Base-by-base conservation (phyloP, 768 basidiomycete species). In the Trametes meyenii region DNA sequence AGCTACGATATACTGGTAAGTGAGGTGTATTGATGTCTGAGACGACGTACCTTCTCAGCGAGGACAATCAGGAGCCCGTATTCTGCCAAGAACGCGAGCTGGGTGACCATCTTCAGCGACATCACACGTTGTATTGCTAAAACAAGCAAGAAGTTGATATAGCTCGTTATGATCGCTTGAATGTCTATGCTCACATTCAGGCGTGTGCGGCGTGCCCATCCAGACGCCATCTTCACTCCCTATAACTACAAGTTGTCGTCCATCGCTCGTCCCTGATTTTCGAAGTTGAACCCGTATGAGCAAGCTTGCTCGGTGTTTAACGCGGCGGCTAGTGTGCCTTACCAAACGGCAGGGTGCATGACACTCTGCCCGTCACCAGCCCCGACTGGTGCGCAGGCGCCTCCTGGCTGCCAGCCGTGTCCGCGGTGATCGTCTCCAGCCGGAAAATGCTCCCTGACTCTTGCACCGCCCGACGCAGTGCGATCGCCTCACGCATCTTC, bases 141-240 rank as follows among this genome's bases (percentile, higher is more conserved):
- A 26, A 36, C 16, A 26, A 50, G 29, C 33, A 50, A 40, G 21
- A 53, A 26, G 38, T 39, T 19, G 50, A 14, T n/a, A 1, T 1
- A 19, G 17, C 29, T 33, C 4, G 2, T 3, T 5, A 45, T 11
- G 11, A 23, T 8, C 10, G 36, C 38, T 5, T 21, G 21, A 5
- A 44, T 33, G 14, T n/a, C 24, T 29, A 19, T 16, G 55, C 74
- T 58, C 61, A 76, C 76, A 78, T 40, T 64, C 62, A 2, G 80
- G 73, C 40, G 78, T 73, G n/a, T 74, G 70, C 2, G 77, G 72
- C 58, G 80, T 69, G 0, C 81, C 81, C 21, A 84, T 78, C 76
- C 79, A 84, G 13, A 83, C 78, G 1, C 82, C 82, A 48, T 81
- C 78, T n/a, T 76, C 74, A 62, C 79, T 80, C 5, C 81, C 82